phyloP scores from a whole-genome alignment of 2,329 filamentous ascomycete species.

The Albophoma yamanashiensis region DNA sequence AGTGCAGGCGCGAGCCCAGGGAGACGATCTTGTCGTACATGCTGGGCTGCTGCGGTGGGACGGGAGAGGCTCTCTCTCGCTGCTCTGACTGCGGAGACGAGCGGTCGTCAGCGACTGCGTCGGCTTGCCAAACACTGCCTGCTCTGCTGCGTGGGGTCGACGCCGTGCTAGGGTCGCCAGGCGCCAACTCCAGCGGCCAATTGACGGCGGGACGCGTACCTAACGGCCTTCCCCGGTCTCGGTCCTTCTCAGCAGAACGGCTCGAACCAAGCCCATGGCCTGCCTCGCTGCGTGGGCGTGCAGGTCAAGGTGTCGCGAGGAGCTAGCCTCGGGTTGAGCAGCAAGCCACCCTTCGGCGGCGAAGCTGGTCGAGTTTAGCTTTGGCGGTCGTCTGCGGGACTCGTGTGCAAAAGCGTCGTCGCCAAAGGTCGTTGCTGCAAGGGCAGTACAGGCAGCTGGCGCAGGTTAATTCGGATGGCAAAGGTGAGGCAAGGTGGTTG shows the following conservation, averaged over 20 bases:
- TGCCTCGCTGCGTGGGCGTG: conserved; percentile 4
- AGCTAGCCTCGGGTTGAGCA: background rate
- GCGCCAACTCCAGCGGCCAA: background rate
- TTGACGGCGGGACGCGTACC: conserved; percentile 8
- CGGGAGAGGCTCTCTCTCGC: background rate
- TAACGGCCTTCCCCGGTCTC: conserved; percentile 18
- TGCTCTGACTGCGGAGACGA: background rate
- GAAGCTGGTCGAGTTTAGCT: background rate
- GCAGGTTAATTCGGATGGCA: background rate
- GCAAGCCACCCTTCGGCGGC: background rate
- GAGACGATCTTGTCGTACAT: conserved; percentile 34
- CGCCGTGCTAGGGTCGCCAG: background rate
- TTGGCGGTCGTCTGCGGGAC: background rate
- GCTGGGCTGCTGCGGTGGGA: conserved; percentile 1
- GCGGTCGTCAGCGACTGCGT: background rate
- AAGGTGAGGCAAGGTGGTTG: too few relatives aligned
- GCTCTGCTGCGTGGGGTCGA: background rate
- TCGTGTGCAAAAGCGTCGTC: background rate
- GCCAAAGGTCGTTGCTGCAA: background rate
- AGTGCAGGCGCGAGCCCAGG: conserved; percentile 60
- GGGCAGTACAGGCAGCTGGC: background rate
- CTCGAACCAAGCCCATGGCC: conserved; percentile 25
- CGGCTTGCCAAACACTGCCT: background rate
- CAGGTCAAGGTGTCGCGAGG: background rate
- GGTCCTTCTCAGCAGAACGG: conserved; percentile 15